Evolutionary conservation across 495 filamentous ascomycete species (phyloP), one percentile per base, ranked within the genome.

Genomic region (Aspergillus panamensis): DNA sequence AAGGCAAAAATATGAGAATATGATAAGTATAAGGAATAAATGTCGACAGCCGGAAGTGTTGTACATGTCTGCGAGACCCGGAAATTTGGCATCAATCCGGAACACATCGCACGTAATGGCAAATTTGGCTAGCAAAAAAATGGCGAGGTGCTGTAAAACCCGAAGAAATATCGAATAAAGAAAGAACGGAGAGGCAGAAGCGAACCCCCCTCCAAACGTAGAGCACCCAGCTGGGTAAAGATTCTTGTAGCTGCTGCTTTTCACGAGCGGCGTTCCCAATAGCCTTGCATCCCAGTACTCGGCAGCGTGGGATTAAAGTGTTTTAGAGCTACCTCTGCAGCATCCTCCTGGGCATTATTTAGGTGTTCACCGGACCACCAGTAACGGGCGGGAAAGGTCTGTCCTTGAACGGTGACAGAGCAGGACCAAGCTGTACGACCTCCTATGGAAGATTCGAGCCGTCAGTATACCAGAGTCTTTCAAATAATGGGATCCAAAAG

Each of bases 401-500:
- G 65, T 56, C 84, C 80, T 59, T 73, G 65, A 54, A 93, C 75
- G 13, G 71, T 79, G 57, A 95, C 88, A 33, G 74, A 79, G 72
- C 83, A 85, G 48, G 91, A 92, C 92, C 92, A 96, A 51, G 92
- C 92, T 32, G 92, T 96, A 60, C 92, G 87, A 61, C 91, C 91
- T 65, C 92, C 91, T 96, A 66, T 49, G 31, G 25, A 32, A 43
- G 43, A 57, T 21, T 51, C 57, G 57, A 53, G 3, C 49, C 17
- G 64, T 66, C 51, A 66, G 64, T 57, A 30, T 39, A 57, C 42
- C 29, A 48, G 8, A 40, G 48, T 43, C 33, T 29, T 37, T 57
- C 33, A 32, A 31, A 45, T 30, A 10, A 42, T 25, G 14, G 9
- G 45, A 39, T 69, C 68, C 58, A 73, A 66, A 66, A 71, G 75